Percentiles rank a stretch among this genome's conserved stretches.
Conservation (phyloP, 495 filamentous ascomycete genomes). For the Lophiostoma macrostomum region DNA sequence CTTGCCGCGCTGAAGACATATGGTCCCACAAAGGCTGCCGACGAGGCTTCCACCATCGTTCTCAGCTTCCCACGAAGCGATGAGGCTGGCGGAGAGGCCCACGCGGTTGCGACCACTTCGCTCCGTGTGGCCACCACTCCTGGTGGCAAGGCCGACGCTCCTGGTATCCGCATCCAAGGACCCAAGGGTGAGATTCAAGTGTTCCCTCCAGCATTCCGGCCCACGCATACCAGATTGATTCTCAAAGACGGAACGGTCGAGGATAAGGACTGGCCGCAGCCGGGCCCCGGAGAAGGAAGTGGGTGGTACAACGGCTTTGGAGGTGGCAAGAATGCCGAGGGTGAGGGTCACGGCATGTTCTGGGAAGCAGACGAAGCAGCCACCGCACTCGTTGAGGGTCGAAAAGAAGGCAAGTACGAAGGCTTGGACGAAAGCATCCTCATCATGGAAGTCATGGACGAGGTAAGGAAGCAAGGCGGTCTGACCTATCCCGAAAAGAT, state of each 20-base stretch:
- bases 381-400: constrained; percentile 77
- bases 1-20: constrained; percentile 69
- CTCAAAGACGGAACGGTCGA: constrained; percentile 41
- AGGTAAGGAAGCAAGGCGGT: constrained; percentile 73
- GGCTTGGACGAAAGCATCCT: constrained; percentile 80
- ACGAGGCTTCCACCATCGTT: constrained; percentile 78
- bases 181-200: constrained; percentile 87
- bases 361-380: constrained; percentile 94
- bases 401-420: constrained; percentile 70
- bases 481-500: constrained; percentile 81
- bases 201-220: constrained; percentile 69
- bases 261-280: constrained; percentile 45
- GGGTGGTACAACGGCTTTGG: constrained; percentile 33
- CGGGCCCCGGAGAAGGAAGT: constrained; percentile 44
- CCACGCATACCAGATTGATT: constrained; percentile 51
- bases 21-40: constrained; percentile 66
- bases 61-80: constrained; percentile 63
- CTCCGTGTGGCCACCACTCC: constrained; percentile 62
- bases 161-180: constrained; percentile 79
- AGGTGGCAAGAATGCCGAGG: constrained; percentile 27
- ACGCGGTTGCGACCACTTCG: constrained; percentile 76
- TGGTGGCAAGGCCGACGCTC: constrained; percentile 59
- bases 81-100: constrained; percentile 45
- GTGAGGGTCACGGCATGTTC: constrained; percentile 82
- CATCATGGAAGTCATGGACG: constrained; percentile 96